Evolutionary conservation across 352 stramenopile genomes (phyloP), one percentile per base, ranked within the genome.

Genomic region (Pythium aristosporum): DNA sequence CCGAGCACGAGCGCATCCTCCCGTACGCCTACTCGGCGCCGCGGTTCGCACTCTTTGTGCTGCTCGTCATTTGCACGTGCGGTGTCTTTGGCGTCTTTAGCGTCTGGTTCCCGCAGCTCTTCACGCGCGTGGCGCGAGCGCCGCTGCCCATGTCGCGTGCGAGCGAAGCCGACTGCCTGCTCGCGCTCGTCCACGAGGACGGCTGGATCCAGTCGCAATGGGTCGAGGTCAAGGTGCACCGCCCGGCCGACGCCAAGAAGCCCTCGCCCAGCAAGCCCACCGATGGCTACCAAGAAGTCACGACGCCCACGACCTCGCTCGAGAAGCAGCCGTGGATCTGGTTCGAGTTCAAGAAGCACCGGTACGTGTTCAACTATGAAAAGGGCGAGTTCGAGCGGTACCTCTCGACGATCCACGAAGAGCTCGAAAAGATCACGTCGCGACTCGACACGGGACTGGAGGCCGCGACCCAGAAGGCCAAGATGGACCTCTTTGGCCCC

Each of bases 271-370:
- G 18, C 39, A 46, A 46, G 39, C 13, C 39, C 12, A 30, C 5
- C 7, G 21, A n/a, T 30, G 6, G 13, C 18, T n/a, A 46, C 10
- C 10, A 46, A 6, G 39, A 20, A n/a, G 9, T 46, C 10, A 20
- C 39, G 39, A 16, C 39, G 5, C 9, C 39, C 10, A 46, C 39
- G 39, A 6, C 9, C 5, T 5, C 39, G 6, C 6, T 44, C 15
- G 21, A 48, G 8, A 51, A 18, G 46, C 13, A 20, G 37, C 64
- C 58, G 30, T 79, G 72, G 68, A 39, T 80, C 34, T 88, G 78
- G 77, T 89, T 91, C 60, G 77, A 85, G 61, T 89, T 85, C 66
- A 87, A 85, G 72, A 83, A 80, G 58, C 72, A 87, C 32, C 78
- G 80, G 4, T 89, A 89, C 61, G 68, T 78, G n/a, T 88, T 74